Evolutionary conservation across 164 flowering plant species (phyloP).

Genomic region (Liriodendron chinense): DNA sequence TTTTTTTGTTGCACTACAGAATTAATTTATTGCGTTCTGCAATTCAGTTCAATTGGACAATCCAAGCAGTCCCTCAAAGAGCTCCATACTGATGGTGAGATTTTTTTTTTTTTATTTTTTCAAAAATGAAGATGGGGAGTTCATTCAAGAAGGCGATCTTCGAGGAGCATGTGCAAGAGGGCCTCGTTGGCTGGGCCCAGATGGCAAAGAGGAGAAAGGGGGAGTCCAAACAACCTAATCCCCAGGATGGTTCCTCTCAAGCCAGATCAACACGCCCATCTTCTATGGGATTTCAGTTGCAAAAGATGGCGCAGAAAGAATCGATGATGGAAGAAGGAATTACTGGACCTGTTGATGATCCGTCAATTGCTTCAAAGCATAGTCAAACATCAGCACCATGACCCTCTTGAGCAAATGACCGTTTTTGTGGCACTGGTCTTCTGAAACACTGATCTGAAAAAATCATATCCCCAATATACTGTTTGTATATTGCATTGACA

Average conservation of each 20-base stretch:
- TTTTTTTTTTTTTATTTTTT: background rate
- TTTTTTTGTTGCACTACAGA: background rate
- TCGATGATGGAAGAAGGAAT: constrained; percentile 8
- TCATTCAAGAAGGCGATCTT: constrained; percentile 45
- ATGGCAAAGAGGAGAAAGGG: constrained; percentile 41
- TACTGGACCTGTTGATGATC: background rate
- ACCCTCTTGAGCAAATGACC: too few species aligned
- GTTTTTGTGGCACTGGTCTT: too few species aligned
- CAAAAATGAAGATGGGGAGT: constrained; percentile 58
- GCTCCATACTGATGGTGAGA: background rate
- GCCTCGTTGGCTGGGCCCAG: constrained; percentile 49
- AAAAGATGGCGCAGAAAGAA: constrained; percentile 11
- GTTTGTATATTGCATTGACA: too few species aligned
- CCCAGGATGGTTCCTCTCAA: constrained; percentile 11
- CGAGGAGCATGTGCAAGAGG: constrained; percentile 41
- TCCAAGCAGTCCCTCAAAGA: background rate
- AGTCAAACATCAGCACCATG: too few species aligned
- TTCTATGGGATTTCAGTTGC: constrained; percentile 22
- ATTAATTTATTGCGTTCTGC: background rate
- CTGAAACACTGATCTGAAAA: too few species aligned
- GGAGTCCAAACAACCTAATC: constrained; percentile 9
- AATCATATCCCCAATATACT: too few species aligned
- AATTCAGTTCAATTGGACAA: background rate
- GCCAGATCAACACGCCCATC: constrained; percentile 22
- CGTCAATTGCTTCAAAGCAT: too few species aligned